Percentiles rank a stretch among this genome's conserved stretches.
phyloP scores from a whole-genome alignment of 176 grass and related monocot genomes.

The Triticum dicoccoides region DNA sequence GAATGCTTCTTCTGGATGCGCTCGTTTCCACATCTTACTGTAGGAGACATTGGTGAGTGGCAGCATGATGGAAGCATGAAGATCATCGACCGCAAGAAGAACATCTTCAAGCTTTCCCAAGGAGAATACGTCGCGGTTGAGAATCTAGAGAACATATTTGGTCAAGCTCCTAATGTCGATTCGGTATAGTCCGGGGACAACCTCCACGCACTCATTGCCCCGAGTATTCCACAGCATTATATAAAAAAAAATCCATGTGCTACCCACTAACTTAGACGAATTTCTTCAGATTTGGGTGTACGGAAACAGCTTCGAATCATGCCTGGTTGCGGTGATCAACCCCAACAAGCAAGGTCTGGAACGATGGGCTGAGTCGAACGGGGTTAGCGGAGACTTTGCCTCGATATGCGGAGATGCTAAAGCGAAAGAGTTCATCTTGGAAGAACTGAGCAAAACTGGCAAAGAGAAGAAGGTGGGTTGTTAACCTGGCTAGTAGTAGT shows the following conservation, averaged over 20 bases:
- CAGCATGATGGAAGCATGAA: constrained; percentile 90
- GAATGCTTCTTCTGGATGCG: background rate
- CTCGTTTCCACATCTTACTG: constrained; percentile 24
- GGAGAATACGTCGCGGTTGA: constrained; percentile 97
- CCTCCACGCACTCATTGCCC: constrained; percentile 12
- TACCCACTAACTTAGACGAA: background rate
- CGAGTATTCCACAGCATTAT: background rate
- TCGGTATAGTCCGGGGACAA: constrained; percentile 45
- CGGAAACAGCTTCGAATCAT: constrained; percentile 93
- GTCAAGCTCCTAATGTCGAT: constrained; percentile 66
- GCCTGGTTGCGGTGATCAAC: constrained; percentile 74
- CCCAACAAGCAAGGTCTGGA: constrained; percentile 76
- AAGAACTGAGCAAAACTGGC: constrained; percentile 57
- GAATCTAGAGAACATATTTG: constrained; percentile 97
- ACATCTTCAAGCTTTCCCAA: constrained; percentile 98
- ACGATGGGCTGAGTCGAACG: constrained; percentile 70
- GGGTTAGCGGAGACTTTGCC: constrained; percentile 52
- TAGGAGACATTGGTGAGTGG: constrained; percentile 97
- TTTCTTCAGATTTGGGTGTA: constrained; percentile 81
- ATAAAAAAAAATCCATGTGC: background rate
- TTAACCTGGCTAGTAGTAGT: background rate
- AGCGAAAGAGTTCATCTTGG: constrained; percentile 71
- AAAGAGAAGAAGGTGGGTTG: constrained; percentile 76
- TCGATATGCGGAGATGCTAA: constrained; percentile 55
- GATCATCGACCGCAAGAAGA: constrained; percentile 98